Conservation (phyloP, 805 yeast species). For the Myxozyma sirexii region DNA sequence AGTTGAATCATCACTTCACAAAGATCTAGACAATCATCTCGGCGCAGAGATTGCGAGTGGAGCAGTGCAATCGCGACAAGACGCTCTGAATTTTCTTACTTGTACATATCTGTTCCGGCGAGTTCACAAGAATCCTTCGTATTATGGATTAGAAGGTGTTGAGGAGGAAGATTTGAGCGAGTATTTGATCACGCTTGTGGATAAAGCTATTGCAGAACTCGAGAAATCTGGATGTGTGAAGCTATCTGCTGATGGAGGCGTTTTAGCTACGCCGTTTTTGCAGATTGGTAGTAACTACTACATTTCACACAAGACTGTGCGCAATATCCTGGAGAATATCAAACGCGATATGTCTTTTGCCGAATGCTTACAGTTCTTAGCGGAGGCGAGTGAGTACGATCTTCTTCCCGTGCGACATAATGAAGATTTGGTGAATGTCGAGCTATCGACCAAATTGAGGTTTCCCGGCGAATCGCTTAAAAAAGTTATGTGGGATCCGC, state of each 20-base stretch:
- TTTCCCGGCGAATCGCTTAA: constrained; percentile 51
- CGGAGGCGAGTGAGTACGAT: constrained; percentile 77
- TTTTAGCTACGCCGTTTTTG: constrained; percentile 73
- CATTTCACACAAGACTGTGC: constrained; percentile 84
- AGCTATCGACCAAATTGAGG: constrained; percentile 73
- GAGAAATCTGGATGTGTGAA: constrained; percentile 71
- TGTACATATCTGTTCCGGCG: constrained; percentile 78
- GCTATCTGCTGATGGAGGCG: constrained; percentile 48
- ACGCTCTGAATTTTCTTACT: constrained; percentile 72
- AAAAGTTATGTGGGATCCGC: constrained; percentile 78
- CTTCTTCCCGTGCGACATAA: constrained; percentile 91
- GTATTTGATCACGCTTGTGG: constrained; percentile 57
- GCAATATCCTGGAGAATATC: constrained; percentile 63
- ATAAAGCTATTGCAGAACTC: constrained; percentile 65
- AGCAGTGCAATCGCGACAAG: constrained; percentile 62
- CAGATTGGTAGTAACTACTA: constrained; percentile 89
- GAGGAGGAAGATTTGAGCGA: constrained; percentile 45
- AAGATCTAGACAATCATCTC: constrained; percentile 73
- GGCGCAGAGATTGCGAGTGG: constrained; percentile 81
- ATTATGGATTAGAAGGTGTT: constrained; percentile 72
- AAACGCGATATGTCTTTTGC: constrained; percentile 53
- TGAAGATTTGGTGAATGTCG: constrained; percentile 83
- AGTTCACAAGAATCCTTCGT: constrained; percentile 76
- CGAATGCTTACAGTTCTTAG: constrained; percentile 62
- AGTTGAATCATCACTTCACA: constrained; percentile 77